Conservation (phyloP, 176 grass and related monocot genomes). For the Avena eriantha region DNA sequence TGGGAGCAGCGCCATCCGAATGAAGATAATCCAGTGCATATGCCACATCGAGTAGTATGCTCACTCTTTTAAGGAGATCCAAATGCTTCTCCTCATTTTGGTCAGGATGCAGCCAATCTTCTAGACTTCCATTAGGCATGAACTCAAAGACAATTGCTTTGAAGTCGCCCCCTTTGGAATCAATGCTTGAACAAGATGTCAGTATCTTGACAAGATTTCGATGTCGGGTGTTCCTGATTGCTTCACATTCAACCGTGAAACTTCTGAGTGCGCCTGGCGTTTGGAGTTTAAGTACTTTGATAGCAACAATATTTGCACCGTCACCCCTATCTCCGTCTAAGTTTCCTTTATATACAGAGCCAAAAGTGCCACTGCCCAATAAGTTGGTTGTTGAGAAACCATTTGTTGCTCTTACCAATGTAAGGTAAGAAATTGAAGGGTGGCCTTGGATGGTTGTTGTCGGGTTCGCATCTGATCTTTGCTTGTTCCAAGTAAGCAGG, state of each 20-base stretch:
- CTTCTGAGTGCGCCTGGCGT: constrained; percentile 37
- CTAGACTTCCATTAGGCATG: constrained; percentile 37
- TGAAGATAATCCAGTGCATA: constrained; percentile 47
- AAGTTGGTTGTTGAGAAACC: constrained; percentile 16
- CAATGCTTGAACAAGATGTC: constrained; percentile 47
- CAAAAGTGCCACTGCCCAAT: constrained; percentile 36
- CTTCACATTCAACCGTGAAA: constrained; percentile 49
- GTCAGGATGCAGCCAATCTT: constrained; percentile 45
- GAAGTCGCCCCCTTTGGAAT: constrained; percentile 44
- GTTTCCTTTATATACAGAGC: constrained; percentile 43
- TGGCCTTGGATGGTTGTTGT: not conserved
- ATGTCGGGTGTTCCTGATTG: constrained; percentile 36
- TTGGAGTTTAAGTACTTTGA: constrained; percentile 52
- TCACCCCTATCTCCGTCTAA: not conserved
- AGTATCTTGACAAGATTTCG: constrained; percentile 51
- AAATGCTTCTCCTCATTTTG: not conserved
- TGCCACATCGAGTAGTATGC: constrained; percentile 38
- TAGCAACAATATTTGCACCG: not conserved
- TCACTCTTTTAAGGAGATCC: constrained; percentile 25
- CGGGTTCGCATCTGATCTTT: not conserved
- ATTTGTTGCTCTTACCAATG: constrained; percentile 33
- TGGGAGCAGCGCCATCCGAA: not conserved
- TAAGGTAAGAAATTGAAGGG: constrained; percentile 18
- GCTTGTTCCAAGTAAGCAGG: not conserved
- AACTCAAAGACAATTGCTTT: constrained; percentile 47